These are phyloP conservation scores for Warburgia ugandensis DNA, from an alignment of 164 flowering plant species.

Conservation along the genomic window DNA sequence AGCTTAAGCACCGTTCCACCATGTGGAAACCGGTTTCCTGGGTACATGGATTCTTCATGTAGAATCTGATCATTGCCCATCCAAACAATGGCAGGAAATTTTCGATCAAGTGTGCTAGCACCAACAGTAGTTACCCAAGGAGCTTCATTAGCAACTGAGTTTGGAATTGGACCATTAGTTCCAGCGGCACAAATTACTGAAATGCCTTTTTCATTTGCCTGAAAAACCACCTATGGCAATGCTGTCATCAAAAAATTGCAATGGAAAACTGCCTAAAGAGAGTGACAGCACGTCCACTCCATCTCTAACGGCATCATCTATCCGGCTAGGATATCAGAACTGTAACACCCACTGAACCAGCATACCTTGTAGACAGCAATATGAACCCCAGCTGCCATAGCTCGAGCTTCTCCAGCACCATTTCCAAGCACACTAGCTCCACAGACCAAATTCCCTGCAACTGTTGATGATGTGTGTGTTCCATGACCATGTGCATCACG, in stretches of 20 bases:
- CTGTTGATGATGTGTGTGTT: conserved; percentile 91
- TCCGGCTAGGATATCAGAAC: conserved; percentile 92
- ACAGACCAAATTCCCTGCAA: conserved; percentile 57
- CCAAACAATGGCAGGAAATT: conserved; percentile 68
- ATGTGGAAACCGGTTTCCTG: conserved; percentile 32
- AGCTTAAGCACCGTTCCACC: conserved; percentile 46
- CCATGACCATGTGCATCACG: conserved; percentile 89
- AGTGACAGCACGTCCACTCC: conserved; percentile 86
- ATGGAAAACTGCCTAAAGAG: conserved; percentile 80
- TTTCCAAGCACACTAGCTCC: conserved; percentile 69
- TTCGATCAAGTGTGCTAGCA: conserved; percentile 88
- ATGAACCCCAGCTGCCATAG: conserved; percentile 88
- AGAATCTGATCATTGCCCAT: conserved; percentile 48
- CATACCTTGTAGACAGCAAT: conserved; percentile 91
- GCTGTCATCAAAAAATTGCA: conserved; percentile 73
- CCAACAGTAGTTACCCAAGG: conserved; percentile 94
- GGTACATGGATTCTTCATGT: conserved; percentile 84
- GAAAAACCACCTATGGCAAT: conserved; percentile 85
- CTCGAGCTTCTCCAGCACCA: conserved; percentile 73
- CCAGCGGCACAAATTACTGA: conserved; percentile 85
- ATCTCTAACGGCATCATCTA: conserved; percentile 83
- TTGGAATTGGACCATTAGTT: conserved; percentile 69
- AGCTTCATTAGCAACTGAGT: conserved; percentile 85
- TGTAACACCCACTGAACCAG: conserved; percentile 85
- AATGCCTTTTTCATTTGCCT: conserved; percentile 79